phyloP scores from a whole-genome alignment of 495 filamentous ascomycete species.

The Trichoderma erinaceum region DNA sequence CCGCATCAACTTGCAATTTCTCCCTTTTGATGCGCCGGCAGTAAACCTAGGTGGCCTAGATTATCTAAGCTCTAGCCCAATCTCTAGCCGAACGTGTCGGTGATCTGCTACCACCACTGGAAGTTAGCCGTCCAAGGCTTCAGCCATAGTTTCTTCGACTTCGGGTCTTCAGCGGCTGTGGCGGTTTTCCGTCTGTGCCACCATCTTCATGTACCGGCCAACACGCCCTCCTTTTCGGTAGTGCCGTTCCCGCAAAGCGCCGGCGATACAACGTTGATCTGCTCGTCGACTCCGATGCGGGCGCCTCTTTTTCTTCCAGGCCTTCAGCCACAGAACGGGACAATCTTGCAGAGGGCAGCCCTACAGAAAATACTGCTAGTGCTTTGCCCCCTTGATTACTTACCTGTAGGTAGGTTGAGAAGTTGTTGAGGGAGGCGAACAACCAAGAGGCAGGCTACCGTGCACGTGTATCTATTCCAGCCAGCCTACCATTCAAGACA shows the following conservation, averaged over 20 bases:
- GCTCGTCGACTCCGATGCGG: neutral
- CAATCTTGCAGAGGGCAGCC: neutral
- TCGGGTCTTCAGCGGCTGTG: constrained; percentile 7
- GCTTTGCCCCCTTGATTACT: neutral
- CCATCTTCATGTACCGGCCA: neutral
- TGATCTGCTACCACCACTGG: neutral
- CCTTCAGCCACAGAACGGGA: neutral
- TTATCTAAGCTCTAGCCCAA: neutral
- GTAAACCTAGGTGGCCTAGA: neutral
- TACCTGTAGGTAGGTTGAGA: too few species aligned
- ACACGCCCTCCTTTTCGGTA: neutral
- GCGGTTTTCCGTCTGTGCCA: neutral
- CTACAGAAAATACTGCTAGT: neutral
- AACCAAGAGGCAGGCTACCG: neutral
- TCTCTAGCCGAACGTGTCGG: neutral
- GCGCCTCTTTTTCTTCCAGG: neutral
- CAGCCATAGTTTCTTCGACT: neutral
- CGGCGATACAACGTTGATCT: constrained; percentile 1
- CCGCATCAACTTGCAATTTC: neutral
- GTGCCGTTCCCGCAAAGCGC: neutral
- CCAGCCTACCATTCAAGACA: neutral
- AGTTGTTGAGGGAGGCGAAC: neutral
- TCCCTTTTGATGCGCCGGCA: neutral
- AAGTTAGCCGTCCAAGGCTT: neutral
- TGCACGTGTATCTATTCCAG: neutral